Percentiles rank a stretch among this genome's conserved stretches.
Evolutionary conservation across 176 grass and related monocot genomes (phyloP).

Genomic region (Zea mays): Zm-B73-REFERENCE-NAM-5.0 NC_050103.1:108473001-108473500

Average conservation of each 20-base stretch:
- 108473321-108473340: neutral
- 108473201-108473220: neutral
- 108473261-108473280: constrained; percentile 9
- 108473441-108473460: neutral
- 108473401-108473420: neutral
- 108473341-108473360: neutral
- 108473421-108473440: neutral
- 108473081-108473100: constrained; percentile 17
- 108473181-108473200: neutral
- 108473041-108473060: constrained; percentile 49
- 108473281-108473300: neutral
- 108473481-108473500: neutral
- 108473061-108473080: constrained; percentile 11
- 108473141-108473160: neutral
- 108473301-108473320: neutral
- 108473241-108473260: neutral
- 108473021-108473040: constrained; percentile 52
- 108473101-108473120: constrained; percentile 22
- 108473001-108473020: constrained; percentile 34
- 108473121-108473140: neutral
- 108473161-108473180: neutral
- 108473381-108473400: neutral
- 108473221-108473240: neutral
- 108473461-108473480: neutral
- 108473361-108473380: neutral